Conservation (phyloP, 495 filamentous ascomycete species). For the Xylaria sp. region DNA sequence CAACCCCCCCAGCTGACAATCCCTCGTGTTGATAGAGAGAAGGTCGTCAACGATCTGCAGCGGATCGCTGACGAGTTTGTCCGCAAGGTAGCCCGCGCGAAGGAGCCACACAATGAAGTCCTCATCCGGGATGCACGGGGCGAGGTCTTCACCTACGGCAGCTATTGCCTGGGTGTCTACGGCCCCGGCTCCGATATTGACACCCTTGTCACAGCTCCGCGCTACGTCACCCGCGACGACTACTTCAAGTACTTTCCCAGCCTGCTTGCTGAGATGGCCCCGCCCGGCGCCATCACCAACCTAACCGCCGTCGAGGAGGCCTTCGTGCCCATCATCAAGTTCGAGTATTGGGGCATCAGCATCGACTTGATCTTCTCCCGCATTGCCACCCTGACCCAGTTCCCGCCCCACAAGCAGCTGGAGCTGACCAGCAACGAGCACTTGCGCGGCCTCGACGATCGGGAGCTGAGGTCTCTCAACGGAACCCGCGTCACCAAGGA, state of each 20-base stretch:
- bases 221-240: constrained; percentile 83
- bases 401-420: constrained; percentile 69
- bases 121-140: constrained; percentile 82
- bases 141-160: constrained; percentile 93
- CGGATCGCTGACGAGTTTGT: constrained; percentile 85
- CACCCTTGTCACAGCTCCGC: constrained; percentile 88
- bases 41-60: constrained; percentile 74
- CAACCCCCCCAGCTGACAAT: constrained; percentile 14
- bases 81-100: constrained; percentile 70
- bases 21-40: constrained; percentile 32
- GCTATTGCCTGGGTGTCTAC: constrained; percentile 91
- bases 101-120: constrained; percentile 75
- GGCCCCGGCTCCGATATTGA: constrained; percentile 98
- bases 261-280: constrained; percentile 74
- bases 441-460: constrained; percentile 83
- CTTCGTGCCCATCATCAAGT: constrained; percentile 94
- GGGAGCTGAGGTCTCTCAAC: constrained; percentile 86
- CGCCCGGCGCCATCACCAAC: constrained; percentile 78
- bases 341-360: constrained; percentile 86
- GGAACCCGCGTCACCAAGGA: constrained; percentile 93
- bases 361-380: constrained; percentile 95
- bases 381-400: constrained; percentile 68
- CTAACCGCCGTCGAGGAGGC: constrained; percentile 87
- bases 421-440: constrained; percentile 82
- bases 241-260: constrained; percentile 89